Base-by-base conservation (phyloP, 2,329 filamentous ascomycete genomes). In the Onygenales sp. region DNA sequence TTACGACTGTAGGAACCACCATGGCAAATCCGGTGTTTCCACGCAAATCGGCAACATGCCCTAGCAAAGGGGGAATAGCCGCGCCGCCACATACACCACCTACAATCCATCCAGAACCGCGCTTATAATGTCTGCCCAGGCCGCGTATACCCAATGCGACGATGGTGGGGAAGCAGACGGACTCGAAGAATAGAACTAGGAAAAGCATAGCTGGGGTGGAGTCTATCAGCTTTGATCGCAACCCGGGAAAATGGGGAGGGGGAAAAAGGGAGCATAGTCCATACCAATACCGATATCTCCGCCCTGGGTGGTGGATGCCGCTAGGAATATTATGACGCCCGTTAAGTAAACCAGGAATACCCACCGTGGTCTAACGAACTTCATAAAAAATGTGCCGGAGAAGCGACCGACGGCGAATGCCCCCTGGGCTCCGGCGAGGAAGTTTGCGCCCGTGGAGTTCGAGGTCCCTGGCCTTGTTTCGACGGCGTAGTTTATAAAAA, bases 111-210 rank as follows among this genome's bases (percentile, higher is more conserved):
- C 57, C 57, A 2, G 82, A 83, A 1, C 86, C 86, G 53, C 85
- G 77, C 73, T 88, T 88, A 37, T 83, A 86, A 69, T 89, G 83
- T 42, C 81, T 78, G 4, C 86, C 86, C 5, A 88, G 75, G 1
- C 85, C 85, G 37, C 87, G 80, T 54, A 93, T 83, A 2, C 86
- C 87, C 10, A 93, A 78, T 3, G 87, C 83, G 59, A 90, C 89
- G 55, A 93, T 84, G 1, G 91, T 83, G 0, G 90, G 89, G 76
- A 88, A 95, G 60, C 88, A 81, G 50, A 89, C 88, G 0, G 85
- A 87, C 67, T 92, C 88, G 63, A 87, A 88, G 68, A 94, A 88
- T 59, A 88, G 84, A 58, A 87, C 86, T 32, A 91, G 61, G 40
- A 84, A 75, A 2, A 87, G 72, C 58, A 88, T 84, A 21, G 65